phyloP scores from a whole-genome alignment of 345 rosid species.

The Euphorbia lathyris region DNA sequence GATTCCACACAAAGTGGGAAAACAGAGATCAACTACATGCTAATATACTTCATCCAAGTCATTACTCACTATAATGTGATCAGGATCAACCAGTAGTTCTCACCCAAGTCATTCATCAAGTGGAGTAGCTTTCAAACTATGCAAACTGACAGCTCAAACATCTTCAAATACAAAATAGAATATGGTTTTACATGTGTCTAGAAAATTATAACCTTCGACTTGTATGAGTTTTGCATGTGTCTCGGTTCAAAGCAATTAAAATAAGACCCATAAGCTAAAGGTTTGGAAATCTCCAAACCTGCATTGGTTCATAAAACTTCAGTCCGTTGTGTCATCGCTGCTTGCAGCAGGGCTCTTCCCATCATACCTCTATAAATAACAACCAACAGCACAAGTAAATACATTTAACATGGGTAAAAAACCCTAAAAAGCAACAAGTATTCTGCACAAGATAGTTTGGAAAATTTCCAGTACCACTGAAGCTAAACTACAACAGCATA shows the following conservation, averaged over 20 bases:
- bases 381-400: conserved; percentile 1
- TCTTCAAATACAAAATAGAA: neutral
- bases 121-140: neutral
- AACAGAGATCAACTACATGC: no score
- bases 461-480: neutral
- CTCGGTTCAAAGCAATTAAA: neutral
- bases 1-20: no score
- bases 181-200: neutral
- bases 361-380: conserved; percentile 35
- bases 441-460: neutral
- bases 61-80: neutral
- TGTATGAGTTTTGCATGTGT: neutral
- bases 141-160: conserved; percentile 7
- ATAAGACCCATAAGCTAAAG: conserved; percentile 10
- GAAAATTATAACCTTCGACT: neutral
- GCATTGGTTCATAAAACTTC: conserved; percentile 17
- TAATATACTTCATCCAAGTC: no score
- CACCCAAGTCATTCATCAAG: neutral
- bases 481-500: neutral
- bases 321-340: conserved; percentile 35
- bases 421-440: neutral
- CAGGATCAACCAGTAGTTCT: neutral
- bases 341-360: conserved; percentile 35
- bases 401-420: neutral
- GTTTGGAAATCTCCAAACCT: conserved; percentile 3